phyloP scores from a whole-genome alignment of 345 rosid species.

The Eucalyptus regnans region DNA sequence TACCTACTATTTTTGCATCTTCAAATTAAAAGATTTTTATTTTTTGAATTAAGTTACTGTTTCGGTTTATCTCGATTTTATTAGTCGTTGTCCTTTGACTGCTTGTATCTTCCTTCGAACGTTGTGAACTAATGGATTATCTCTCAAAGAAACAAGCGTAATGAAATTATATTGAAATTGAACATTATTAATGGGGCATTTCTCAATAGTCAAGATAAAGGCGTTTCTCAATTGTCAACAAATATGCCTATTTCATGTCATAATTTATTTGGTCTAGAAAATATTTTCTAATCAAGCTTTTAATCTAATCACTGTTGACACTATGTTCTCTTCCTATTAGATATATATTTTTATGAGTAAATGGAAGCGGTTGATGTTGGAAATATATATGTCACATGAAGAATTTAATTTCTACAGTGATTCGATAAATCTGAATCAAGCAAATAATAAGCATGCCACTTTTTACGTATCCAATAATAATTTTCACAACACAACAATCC shows the following conservation, averaged over 20 bases:
- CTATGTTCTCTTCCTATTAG: not conserved
- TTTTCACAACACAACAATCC: not conserved
- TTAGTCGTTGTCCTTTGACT: not conserved
- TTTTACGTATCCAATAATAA: not conserved
- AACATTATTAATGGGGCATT: not conserved
- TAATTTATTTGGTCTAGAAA: not conserved
- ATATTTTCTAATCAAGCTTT: not conserved
- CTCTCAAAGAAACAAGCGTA: not conserved
- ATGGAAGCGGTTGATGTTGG: not conserved
- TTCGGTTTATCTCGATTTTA: not conserved
- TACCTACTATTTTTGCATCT: not conserved
- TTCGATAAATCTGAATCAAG: too few relatives aligned
- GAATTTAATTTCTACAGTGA: not conserved
- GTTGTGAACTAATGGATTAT: not conserved
- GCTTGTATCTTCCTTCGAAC: not conserved
- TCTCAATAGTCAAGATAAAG: not conserved
- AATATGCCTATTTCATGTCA: not conserved
- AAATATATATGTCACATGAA: not conserved
- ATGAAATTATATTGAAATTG: not conserved
- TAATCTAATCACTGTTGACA: not conserved
- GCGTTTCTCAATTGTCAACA: not conserved
- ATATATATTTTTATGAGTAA: too few relatives aligned
- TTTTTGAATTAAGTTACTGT: not conserved
- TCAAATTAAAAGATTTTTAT: not conserved
- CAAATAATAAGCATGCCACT: not conserved